These are phyloP conservation scores for Phytophthora citricola DNA, from an alignment of 352 stramenopile genomes.

Conservation along the genomic window DNA sequence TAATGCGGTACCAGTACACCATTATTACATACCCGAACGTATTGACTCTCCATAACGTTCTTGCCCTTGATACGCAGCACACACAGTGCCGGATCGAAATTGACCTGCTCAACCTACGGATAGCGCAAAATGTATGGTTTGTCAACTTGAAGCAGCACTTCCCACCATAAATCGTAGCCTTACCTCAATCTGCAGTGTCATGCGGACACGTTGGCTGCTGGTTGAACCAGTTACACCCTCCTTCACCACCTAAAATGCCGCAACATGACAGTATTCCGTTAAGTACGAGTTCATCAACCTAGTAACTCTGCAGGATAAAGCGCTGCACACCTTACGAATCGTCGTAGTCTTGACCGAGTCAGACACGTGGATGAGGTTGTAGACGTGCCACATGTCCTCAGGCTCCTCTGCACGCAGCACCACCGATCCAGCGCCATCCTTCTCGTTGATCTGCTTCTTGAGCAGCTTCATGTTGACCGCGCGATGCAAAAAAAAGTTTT, in stretches of 20 bases:
- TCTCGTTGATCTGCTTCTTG: constrained; percentile 93
- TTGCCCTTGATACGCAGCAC: constrained; percentile 95
- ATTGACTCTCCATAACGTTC: constrained; percentile 94
- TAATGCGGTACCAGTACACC: no score
- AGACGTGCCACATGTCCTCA: constrained; percentile 99
- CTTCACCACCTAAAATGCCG: constrained; percentile 89
- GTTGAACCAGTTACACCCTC: constrained; percentile 95
- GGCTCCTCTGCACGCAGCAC: constrained; percentile 94
- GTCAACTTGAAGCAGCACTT: background rate
- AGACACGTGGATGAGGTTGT: constrained; percentile 96
- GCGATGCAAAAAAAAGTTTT: constrained; percentile 3
- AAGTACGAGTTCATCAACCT: constrained; percentile 16
- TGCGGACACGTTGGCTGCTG: constrained; percentile 93
- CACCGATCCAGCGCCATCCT: constrained; percentile 94
- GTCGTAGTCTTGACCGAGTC: constrained; percentile 97
- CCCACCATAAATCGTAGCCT: background rate
- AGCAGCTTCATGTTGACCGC: constrained; percentile 89
- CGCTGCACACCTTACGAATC: constrained; percentile 92
- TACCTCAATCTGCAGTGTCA: constrained; percentile 96
- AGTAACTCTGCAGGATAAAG: background rate
- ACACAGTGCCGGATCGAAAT: constrained; percentile 95
- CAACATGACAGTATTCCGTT: constrained; percentile 6
- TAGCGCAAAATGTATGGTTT: constrained; percentile 1
- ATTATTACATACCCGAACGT: constrained; percentile 88
- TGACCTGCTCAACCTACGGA: constrained; percentile 92